Evolutionary conservation across 139 green algal genomes (phyloP), one percentile per base, ranked within the genome.

Genomic region (Astrephomene gubernaculifera): DNA sequence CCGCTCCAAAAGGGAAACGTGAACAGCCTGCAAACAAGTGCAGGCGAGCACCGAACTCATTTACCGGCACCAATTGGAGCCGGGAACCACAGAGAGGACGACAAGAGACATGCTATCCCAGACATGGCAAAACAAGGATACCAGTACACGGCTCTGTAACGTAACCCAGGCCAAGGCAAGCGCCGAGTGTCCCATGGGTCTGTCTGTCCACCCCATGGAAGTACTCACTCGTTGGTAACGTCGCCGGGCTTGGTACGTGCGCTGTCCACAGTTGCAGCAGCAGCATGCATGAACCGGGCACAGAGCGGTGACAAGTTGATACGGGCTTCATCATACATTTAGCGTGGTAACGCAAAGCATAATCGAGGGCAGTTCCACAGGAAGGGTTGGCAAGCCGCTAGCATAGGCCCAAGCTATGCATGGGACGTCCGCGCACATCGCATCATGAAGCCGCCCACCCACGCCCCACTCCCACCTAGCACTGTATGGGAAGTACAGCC

Each of bases 1-100:
- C 78, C 78, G 21, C 43, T 67, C 78, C 78, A 84, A 14, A 74
- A 84, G 9, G 78, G 78, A 22, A 84, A 74, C 39, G 74, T 44
- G 43, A 31, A 84, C 35, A 53, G 52, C 71, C 71, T 80, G 71
- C 33, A 10, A 39, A 39, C 63, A 70, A 29, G 6, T 70, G 6
- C n/a, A 43, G 8, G 24, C 63, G 29, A n/a, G 9, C n/a, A n/a
- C n/a, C n/a, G n/a, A n/a, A n/a, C n/a, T n/a, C n/a, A n/a, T n/a
- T n/a, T n/a, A n/a, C n/a, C n/a, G n/a, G n/a, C n/a, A n/a, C n/a
- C n/a, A n/a, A n/a, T n/a, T n/a, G n/a, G n/a, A n/a, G n/a, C n/a
- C n/a, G n/a, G n/a, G n/a, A n/a, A n/a, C n/a, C n/a, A n/a, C n/a
- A n/a, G n/a, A n/a, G n/a, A n/a, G n/a, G n/a, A n/a, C n/a, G n/a